Conservation (phyloP, 305 asterid genomes). For the Plantago lanceolata region DNA sequence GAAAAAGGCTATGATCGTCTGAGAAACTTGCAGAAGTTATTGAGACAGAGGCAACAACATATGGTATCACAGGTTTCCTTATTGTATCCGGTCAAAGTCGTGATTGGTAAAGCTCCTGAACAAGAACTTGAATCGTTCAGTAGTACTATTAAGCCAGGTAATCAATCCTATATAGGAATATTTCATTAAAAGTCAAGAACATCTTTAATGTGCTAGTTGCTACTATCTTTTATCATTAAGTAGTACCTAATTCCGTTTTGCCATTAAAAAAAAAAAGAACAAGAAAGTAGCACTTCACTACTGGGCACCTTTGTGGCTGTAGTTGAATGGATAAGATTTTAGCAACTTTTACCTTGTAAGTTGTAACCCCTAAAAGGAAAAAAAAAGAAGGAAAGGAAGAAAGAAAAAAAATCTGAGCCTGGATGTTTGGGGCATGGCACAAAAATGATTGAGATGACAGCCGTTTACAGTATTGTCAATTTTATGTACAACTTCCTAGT, state of each 20-base stretch:
- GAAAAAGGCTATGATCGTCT: conserved; percentile 64
- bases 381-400: neutral
- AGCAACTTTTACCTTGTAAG: too few relatives aligned
- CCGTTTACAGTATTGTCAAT: neutral
- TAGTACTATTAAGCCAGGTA: conserved; percentile 59
- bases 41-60: conserved; percentile 68
- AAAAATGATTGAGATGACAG: neutral
- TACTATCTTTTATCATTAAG: neutral
- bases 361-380: too few relatives aligned
- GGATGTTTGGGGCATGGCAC: conserved; percentile 12
- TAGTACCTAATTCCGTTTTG: too few relatives aligned
- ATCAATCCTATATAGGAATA: conserved; percentile 21
- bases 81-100: conserved; percentile 79
- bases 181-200: neutral
- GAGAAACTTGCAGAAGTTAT: conserved; percentile 51
- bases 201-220: neutral
- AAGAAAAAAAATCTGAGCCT: neutral
- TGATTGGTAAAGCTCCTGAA: conserved; percentile 51
- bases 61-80: conserved; percentile 78
- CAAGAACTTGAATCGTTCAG: conserved; percentile 89
- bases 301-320: too few relatives aligned
- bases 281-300: neutral
- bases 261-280: too few relatives aligned
- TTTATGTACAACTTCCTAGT: conserved; percentile 5
- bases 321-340: too few relatives aligned